Conservation (phyloP, 495 filamentous ascomycete species). For the Hypomontagnella submonticulosa region DNA sequence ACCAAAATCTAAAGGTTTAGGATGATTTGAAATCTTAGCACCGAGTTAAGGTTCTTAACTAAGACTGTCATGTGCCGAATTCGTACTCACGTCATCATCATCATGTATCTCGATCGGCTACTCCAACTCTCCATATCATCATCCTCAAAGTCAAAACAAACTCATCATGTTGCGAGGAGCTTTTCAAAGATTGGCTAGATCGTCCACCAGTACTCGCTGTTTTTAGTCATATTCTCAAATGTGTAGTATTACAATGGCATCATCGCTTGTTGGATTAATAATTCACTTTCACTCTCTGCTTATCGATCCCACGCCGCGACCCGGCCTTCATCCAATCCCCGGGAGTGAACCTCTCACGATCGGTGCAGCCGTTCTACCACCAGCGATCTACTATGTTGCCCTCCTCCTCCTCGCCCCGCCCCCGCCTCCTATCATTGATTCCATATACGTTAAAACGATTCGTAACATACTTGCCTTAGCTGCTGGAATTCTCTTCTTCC, state of each 20-base stretch:
- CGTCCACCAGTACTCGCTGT: not conserved
- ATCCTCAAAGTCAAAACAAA: constrained; percentile 9
- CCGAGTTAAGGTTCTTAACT: not conserved
- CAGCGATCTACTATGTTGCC: constrained; percentile 30
- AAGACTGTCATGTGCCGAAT: constrained; percentile 2
- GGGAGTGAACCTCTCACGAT: constrained; percentile 31
- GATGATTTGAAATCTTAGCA: not conserved
- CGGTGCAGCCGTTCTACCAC: constrained; percentile 28
- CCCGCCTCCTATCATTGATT: constrained; percentile 25
- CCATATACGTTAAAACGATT: constrained; percentile 10
- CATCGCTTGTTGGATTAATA: constrained; percentile 5
- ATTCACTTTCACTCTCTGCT: constrained; percentile 14
- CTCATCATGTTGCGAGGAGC: not conserved
- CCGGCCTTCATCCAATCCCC: constrained; percentile 35
- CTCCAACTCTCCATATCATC: not conserved
- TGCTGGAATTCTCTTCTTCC: constrained; percentile 32
- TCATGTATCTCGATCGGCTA: not conserved
- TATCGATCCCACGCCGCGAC: constrained; percentile 12
- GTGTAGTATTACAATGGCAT: constrained; percentile 2
- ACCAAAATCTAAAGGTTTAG: not conserved
- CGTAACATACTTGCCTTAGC: constrained; percentile 35
- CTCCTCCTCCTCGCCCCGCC: constrained; percentile 36
- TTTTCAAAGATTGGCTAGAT: not conserved
- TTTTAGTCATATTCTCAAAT: not conserved
- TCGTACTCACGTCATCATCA: constrained; percentile 25